Percentiles rank a stretch among this genome's conserved stretches.
Evolutionary conservation across 768 basidiomycete species (phyloP).

Genomic region (Asterophora parasitica): DNA sequence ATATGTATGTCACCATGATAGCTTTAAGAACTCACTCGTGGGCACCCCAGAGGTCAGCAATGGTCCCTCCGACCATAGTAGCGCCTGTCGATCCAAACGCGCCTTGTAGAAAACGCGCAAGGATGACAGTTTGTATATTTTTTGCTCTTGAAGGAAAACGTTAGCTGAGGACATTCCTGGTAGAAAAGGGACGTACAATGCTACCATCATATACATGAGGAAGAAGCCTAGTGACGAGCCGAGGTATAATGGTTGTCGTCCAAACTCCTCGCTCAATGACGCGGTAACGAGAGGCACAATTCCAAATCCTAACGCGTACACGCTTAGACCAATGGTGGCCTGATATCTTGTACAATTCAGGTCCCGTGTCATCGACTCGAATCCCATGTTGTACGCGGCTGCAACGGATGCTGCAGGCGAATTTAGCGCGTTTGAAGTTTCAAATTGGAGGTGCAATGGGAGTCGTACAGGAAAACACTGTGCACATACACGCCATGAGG

Average conservation of each 20-base stretch:
- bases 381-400: conserved; percentile 52
- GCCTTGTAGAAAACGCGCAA: conserved; percentile 62
- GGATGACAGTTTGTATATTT: conserved; percentile 59
- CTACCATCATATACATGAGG: conserved; percentile 46
- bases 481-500: conserved; percentile 40
- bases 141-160: conserved; percentile 27
- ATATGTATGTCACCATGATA: background rate
- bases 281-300: conserved; percentile 61
- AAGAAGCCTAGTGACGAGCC: conserved; percentile 45
- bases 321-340: conserved; percentile 44
- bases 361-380: conserved; percentile 50
- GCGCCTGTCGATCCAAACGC: conserved; percentile 65
- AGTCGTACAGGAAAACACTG: conserved; percentile 40
- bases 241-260: conserved; percentile 56
- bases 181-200: conserved; percentile 28
- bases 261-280: conserved; percentile 71
- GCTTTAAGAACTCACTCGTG: conserved; percentile 41
- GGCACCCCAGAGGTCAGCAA: conserved; percentile 64
- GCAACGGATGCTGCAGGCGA: conserved; percentile 39
- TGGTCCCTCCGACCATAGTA: conserved; percentile 72
- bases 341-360: conserved; percentile 40
- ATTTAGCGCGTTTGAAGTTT: background rate
- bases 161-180: background rate
- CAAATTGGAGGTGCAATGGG: background rate
- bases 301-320: conserved; percentile 59